phyloP scores from a whole-genome alignment of 257 asterid genomes.

The Solanum pinnatisectum region DNA sequence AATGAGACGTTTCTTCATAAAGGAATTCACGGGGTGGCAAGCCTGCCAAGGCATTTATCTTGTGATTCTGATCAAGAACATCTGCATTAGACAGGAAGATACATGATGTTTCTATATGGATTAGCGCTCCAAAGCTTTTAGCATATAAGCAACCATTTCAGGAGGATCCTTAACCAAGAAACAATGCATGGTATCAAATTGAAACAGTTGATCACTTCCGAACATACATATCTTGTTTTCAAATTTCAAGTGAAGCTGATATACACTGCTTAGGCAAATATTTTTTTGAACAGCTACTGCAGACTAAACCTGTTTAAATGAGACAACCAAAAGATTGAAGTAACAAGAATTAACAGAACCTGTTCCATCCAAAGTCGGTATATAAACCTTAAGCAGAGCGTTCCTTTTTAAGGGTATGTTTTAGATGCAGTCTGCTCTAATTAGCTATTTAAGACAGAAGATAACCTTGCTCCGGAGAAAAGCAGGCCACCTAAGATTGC shows the following conservation, averaged over 20 bases:
- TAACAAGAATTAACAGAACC: background rate
- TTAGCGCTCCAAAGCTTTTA: background rate
- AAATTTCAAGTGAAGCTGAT: background rate
- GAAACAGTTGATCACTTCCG: background rate
- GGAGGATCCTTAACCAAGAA: background rate
- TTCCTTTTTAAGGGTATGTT: background rate
- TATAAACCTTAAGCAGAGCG: background rate
- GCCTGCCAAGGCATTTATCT: constrained; percentile 20
- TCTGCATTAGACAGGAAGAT: constrained; percentile 23
- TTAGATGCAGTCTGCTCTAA: background rate
- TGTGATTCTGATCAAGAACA: constrained; percentile 23
- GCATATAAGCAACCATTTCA: background rate
- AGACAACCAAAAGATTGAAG: background rate
- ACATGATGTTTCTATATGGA: background rate
- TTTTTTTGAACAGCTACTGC: background rate
- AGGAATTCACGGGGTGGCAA: constrained; percentile 38
- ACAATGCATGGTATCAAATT: background rate
- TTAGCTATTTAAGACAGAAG: background rate
- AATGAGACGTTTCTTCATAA: constrained; percentile 24
- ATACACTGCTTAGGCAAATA: background rate
- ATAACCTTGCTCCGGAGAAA: background rate
- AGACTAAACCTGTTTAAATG: background rate
- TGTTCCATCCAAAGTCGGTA: background rate
- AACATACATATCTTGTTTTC: background rate
- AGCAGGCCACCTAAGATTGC: background rate